These are phyloP conservation scores for Cladosporium sp. DNA, from an alignment of 2,329 filamentous ascomycete genomes.

Conservation along the genomic window DNA sequence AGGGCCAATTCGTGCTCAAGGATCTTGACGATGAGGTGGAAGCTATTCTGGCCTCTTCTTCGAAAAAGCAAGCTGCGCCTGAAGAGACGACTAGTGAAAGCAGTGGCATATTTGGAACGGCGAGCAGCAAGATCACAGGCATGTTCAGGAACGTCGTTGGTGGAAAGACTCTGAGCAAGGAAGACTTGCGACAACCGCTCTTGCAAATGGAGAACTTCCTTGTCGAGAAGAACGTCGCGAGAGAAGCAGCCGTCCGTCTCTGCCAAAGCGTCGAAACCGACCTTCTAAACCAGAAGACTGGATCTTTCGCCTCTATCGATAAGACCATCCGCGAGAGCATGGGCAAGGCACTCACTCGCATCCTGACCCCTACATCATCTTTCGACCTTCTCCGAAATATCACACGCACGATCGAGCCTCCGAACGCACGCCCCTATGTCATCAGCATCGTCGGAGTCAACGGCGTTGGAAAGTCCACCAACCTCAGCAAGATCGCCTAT, in stretches of 20 bases:
- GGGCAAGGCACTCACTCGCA: constrained; percentile 87
- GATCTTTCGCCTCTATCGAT: constrained; percentile 75
- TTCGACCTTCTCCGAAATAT: constrained; percentile 93
- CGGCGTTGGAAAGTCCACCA: constrained; percentile 96
- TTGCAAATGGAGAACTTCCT: constrained; percentile 95
- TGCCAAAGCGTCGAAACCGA: constrained; percentile 90
- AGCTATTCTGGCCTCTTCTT: constrained; percentile 76
- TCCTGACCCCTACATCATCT: constrained; percentile 90
- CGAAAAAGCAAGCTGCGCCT: constrained; percentile 51
- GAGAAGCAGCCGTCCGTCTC: constrained; percentile 83
- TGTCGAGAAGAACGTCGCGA: constrained; percentile 90
- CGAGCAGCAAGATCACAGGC: constrained; percentile 75
- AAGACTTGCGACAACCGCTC: constrained; percentile 85
- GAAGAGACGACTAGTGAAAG: constrained; percentile 54
- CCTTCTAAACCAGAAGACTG: constrained; percentile 83
- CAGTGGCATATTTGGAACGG: constrained; percentile 66
- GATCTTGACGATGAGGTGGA: constrained; percentile 92
- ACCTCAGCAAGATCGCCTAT: constrained; percentile 95
- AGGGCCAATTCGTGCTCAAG: constrained; percentile 89
- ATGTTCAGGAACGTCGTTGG: constrained; percentile 93
- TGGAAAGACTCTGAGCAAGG: constrained; percentile 83
- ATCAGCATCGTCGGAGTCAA: constrained; percentile 98
- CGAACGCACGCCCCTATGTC: constrained; percentile 76
- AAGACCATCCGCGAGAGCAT: constrained; percentile 77
- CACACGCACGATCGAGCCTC: constrained; percentile 61